Conservation (phyloP, 352 stramenopile species). For the Phytophthora constricta region DNA sequence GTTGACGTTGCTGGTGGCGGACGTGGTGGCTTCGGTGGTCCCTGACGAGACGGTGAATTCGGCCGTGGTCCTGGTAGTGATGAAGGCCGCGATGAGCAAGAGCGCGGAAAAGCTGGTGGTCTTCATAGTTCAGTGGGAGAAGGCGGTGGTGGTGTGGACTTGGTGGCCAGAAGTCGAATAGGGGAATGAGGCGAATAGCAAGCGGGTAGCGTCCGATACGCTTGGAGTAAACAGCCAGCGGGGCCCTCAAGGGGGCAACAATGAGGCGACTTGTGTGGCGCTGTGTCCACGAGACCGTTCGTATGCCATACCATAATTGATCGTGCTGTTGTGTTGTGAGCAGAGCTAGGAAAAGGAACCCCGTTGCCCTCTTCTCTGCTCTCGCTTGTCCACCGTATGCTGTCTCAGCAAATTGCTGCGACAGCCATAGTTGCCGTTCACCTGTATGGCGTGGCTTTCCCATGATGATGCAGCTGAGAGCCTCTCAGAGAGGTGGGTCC, state of each 20-base stretch:
- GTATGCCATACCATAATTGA: too few relatives aligned
- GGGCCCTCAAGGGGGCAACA: not conserved
- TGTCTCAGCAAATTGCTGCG: too few relatives aligned
- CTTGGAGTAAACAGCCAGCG: constrained; percentile 8
- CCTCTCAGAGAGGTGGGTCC: too few relatives aligned
- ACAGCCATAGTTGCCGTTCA: constrained; percentile 33
- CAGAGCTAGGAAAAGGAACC: constrained; percentile 5
- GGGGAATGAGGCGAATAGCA: constrained; percentile 14
- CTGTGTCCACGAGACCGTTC: not conserved
- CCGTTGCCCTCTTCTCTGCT: constrained; percentile 22
- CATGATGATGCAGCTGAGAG: constrained; percentile 19
- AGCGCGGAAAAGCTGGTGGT: constrained; percentile 25
- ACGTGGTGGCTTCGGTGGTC: constrained; percentile 24
- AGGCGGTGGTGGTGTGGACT: not conserved
- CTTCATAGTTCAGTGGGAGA: not conserved
- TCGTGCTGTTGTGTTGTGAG: constrained; percentile 2
- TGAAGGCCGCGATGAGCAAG: constrained; percentile 18
- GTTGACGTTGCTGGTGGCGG: constrained; percentile 25
- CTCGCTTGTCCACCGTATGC: not conserved
- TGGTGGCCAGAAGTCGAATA: constrained; percentile 20
- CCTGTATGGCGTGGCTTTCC: constrained; percentile 25
- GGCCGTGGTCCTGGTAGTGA: constrained; percentile 11
- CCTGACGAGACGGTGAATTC: constrained; percentile 36
- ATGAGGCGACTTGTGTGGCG: not conserved
- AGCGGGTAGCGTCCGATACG: not conserved